phyloP scores from a whole-genome alignment of 2,329 filamentous ascomycete species.

The Fusarium aywerte region DNA sequence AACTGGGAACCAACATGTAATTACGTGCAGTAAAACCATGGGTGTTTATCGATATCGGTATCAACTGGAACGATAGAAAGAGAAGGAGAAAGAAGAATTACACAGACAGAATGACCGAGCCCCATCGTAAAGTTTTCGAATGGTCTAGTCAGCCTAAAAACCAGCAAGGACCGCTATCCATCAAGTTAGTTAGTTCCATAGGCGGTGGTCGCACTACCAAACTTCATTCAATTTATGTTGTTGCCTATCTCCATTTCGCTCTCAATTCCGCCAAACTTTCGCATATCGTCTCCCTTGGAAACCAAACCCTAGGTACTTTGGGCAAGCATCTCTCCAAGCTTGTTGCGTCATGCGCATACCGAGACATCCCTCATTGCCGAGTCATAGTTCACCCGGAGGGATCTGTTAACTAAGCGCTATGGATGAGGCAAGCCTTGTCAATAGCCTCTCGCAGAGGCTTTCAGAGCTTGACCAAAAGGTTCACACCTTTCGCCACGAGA shows the following conservation, averaged over 20 bases:
- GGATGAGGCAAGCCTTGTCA: slow-evolving; percentile 59
- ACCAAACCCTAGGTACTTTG: slow-evolving; percentile 13
- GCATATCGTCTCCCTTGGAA: slow-evolving; percentile 33
- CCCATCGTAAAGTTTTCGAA: slow-evolving; percentile 29
- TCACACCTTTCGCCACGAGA: slow-evolving; percentile 65
- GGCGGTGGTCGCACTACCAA: slow-evolving; percentile 15
- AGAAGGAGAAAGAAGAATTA: neutral
- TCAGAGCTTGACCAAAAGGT: slow-evolving; percentile 68
- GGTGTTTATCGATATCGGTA: neutral
- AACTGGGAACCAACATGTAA: neutral
- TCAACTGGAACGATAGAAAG: neutral
- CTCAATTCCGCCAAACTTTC: slow-evolving; percentile 36
- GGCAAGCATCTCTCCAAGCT: slow-evolving; percentile 29
- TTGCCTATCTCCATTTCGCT: slow-evolving; percentile 33
- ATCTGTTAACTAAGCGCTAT: slow-evolving; percentile 48
- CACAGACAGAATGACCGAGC: slow-evolving; percentile 10
- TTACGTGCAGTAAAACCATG: slow-evolving; percentile 6
- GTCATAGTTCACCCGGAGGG: slow-evolving; percentile 48
- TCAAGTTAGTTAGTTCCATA: slow-evolving; percentile 8
- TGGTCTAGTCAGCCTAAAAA: slow-evolving; percentile 37
- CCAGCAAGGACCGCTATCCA: slow-evolving; percentile 21
- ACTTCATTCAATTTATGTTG: slow-evolving; percentile 29
- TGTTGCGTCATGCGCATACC: slow-evolving; percentile 54
- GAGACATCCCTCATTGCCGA: slow-evolving; percentile 47
- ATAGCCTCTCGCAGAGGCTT: slow-evolving; percentile 64